Conservation (phyloP, 495 filamentous ascomycete genomes). For the Pseudomonodictys pantanalensis region DNA sequence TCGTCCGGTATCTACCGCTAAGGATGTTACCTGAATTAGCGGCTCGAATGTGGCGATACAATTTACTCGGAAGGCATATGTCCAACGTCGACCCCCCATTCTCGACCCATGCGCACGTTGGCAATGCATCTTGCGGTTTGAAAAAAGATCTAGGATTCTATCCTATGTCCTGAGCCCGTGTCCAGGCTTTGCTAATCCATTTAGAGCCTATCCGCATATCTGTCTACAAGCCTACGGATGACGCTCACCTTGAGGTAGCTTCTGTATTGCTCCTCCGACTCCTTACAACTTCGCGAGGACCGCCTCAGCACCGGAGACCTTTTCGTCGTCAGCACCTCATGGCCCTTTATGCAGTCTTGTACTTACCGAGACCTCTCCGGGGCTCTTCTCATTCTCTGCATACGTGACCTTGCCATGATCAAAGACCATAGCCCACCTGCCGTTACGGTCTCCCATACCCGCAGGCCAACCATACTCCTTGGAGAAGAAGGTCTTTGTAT, state of each 20-base stretch:
- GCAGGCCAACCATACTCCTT: conserved; percentile 79
- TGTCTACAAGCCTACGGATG: too few species aligned
- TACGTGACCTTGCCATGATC: conserved; percentile 89
- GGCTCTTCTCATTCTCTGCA: conserved; percentile 70
- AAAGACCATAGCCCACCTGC: conserved; percentile 79
- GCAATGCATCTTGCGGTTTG: neutral
- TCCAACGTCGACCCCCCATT: neutral
- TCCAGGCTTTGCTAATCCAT: too few species aligned
- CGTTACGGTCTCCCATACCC: conserved; percentile 65
- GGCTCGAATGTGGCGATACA: conserved; percentile 61
- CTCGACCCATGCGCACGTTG: neutral
- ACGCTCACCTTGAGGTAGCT: neutral
- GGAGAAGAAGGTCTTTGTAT: conserved; percentile 73
- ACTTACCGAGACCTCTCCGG: conserved; percentile 62
- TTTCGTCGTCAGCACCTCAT: neutral
- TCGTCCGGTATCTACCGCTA: conserved; percentile 97
- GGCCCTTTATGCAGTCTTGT: conserved; percentile 33
- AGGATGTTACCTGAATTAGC: conserved; percentile 75
- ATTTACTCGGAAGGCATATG: conserved; percentile 1
- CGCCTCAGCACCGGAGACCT: conserved; percentile 70
- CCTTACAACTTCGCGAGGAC: conserved; percentile 25
- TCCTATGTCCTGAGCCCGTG: too few species aligned
- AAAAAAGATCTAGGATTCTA: too few species aligned
- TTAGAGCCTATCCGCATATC: too few species aligned
- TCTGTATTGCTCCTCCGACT: neutral